Base-by-base conservation (phyloP, 371 early-diverging fungal species). In the Conidiobolus incongruus region DNA sequence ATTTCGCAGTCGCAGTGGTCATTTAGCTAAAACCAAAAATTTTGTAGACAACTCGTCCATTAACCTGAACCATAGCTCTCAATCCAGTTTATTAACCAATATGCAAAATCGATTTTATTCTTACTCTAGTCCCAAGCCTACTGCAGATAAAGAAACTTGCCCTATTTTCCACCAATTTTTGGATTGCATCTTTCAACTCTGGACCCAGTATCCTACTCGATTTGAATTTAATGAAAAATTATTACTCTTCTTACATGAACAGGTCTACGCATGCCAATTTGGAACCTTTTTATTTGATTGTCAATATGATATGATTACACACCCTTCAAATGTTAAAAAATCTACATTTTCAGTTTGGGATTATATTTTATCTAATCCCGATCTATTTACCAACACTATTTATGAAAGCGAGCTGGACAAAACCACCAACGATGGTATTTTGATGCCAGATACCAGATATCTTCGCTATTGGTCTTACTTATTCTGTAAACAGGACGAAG, bases 151-250 rank as follows among this genome's bases (percentile, higher is more conserved):
- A n/a, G 94, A 93, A 54, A 76, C 83, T 0, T 81, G 83, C 22
- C 97, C 97, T 1, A 77, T 93, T 1, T 93, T 96, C 56, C 79
- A 83, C 31, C 93, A 93, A 56, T 96, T 92, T 52, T 61, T 96
- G 13, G 94, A 93, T 53, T 90, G 91, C 54, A 69, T 87, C 15
- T 87, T 76, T 52, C 94, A 93, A 54, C 56, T 91, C n/a, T 68
- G 80, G 65, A 60, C 61, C n/a, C 79, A 82, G 56, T 70, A 71
- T 45, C 92, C 93, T 1, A 71, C 77, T 1, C 72, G 79, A 35
- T 96, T 96, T 59, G 90, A 92, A 64, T 96, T 85, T 48, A 80
- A 79, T 52, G 85, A 87, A 52, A 51, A 62, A 11, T 64, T 91
- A 37, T 54, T 96, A 47, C 62, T 78, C 7, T 65, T 75, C 6